These are phyloP conservation scores for Suillus luteus DNA, from an alignment of 768 basidiomycete species.

Conservation along the genomic window DNA sequence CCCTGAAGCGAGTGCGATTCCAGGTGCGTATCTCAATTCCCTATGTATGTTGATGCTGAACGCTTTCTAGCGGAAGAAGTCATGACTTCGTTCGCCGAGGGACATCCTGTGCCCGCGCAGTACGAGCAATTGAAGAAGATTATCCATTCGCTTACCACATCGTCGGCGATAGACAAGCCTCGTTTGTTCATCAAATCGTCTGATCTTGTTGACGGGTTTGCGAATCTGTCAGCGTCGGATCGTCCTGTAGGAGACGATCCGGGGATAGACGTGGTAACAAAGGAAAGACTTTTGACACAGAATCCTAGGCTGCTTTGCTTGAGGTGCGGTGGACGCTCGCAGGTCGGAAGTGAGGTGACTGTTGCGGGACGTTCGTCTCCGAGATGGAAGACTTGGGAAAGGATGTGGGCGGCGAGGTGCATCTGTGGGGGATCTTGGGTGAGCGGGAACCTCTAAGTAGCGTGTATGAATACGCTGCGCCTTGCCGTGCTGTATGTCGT, in stretches of 20 bases:
- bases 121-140: conserved; percentile 43
- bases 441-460: conserved; percentile 18
- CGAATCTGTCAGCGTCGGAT: conserved; percentile 42
- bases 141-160: conserved; percentile 47
- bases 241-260: conserved; percentile 41
- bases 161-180: conserved; percentile 61
- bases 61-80: conserved; percentile 48
- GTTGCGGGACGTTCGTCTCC: conserved; percentile 38
- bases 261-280: conserved; percentile 63
- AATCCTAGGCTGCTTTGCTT: conserved; percentile 49
- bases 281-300: conserved; percentile 48
- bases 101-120: conserved; percentile 54
- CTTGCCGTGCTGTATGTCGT: neutral
- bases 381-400: conserved; percentile 66
- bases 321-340: conserved; percentile 63
- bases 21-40: conserved; percentile 20
- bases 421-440: conserved; percentile 74
- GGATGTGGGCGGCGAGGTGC: conserved; percentile 58
- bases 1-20: conserved; percentile 23
- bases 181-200: conserved; percentile 70
- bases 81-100: conserved; percentile 57
- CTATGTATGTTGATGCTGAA: neutral
- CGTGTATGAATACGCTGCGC: neutral
- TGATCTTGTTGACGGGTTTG: conserved; percentile 68
- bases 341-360: conserved; percentile 38